phyloP scores from a whole-genome alignment of 2,329 filamentous ascomycete genomes.

The Fusarium heterosporum region DNA sequence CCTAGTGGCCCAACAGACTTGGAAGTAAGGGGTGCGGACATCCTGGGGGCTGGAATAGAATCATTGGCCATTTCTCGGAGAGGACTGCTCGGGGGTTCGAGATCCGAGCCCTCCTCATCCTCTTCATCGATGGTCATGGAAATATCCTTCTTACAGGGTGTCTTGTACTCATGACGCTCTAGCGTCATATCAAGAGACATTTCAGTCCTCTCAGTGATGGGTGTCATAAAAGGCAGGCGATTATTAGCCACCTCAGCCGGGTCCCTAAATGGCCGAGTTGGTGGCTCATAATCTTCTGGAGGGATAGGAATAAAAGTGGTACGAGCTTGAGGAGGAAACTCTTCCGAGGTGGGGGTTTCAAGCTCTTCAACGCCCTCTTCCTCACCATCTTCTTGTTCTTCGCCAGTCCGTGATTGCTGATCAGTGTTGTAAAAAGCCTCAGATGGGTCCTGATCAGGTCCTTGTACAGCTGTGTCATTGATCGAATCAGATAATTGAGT shows the following conservation, averaged over 20 bases:
- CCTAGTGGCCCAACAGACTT: slow-evolving; percentile 54
- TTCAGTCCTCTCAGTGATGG: slow-evolving; percentile 95
- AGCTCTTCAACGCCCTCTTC: slow-evolving; percentile 53
- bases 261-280: slow-evolving; percentile 83
- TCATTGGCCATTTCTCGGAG: slow-evolving; percentile 73
- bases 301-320: slow-evolving; percentile 82
- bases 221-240: slow-evolving; percentile 97
- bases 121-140: slow-evolving; percentile 48
- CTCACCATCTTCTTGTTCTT: slow-evolving; percentile 34
- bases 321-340: slow-evolving; percentile 65
- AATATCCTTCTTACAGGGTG: slow-evolving; percentile 72
- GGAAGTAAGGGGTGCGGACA: slow-evolving; percentile 62
- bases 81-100: slow-evolving; percentile 74
- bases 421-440: slow-evolving; percentile 14
- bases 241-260: slow-evolving; percentile 85
- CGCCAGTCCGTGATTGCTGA: slow-evolving; percentile 11
- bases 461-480: slow-evolving; percentile 51
- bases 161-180: slow-evolving; percentile 75
- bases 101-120: slow-evolving; percentile 50
- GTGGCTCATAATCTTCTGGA: slow-evolving; percentile 87
- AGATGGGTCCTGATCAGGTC: slow-evolving; percentile 40
- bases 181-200: slow-evolving; percentile 79
- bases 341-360: slow-evolving; percentile 56
- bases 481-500: slow-evolving; percentile 56
- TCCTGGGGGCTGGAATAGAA: slow-evolving; percentile 58